Percentiles rank a stretch among this genome's conserved stretches.
Evolutionary conservation across 306 rosid species (phyloP).

Genomic region (Cyamopsis tetragonoloba): DNA sequence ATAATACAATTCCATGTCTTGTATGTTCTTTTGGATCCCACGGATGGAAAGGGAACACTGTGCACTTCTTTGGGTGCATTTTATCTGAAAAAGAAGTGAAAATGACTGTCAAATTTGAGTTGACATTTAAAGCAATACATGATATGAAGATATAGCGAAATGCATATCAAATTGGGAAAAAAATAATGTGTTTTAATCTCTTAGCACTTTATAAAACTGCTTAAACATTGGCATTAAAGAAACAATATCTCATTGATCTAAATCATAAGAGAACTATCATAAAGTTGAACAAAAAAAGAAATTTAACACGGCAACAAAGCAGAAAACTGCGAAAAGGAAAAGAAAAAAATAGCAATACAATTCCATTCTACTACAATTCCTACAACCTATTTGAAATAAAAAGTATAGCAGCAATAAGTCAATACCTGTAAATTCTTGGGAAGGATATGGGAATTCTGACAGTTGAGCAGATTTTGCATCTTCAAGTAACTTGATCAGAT

Average conservation of each 20-base stretch:
- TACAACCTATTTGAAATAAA: not conserved
- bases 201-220: not conserved
- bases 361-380: not conserved
- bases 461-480: conserved; percentile 67
- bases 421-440: conserved; percentile 59
- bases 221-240: not conserved
- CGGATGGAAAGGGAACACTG: conserved; percentile 83
- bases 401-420: not conserved
- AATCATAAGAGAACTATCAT: not conserved
- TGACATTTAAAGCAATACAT: not conserved
- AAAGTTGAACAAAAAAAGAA: not conserved
- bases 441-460: conserved; percentile 37
- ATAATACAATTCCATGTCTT: conserved; percentile 67
- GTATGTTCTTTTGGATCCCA: conserved; percentile 67
- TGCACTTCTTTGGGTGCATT: conserved; percentile 64
- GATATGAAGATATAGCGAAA: not conserved
- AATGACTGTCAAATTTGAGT: too few relatives aligned
- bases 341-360: not conserved
- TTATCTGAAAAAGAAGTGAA: conserved; percentile 71
- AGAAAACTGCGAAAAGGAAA: not conserved
- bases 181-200: not conserved
- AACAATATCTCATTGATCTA: not conserved
- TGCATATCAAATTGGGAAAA: not conserved
- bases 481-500: conserved; percentile 70
- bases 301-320: not conserved